A percentile compares a stretch with the other conserved stretches of the same genome.
These are phyloP conservation scores for Globisporangium abappressorium DNA, from an alignment of 352 stramenopile genomes.

Conservation along the genomic window DNA sequence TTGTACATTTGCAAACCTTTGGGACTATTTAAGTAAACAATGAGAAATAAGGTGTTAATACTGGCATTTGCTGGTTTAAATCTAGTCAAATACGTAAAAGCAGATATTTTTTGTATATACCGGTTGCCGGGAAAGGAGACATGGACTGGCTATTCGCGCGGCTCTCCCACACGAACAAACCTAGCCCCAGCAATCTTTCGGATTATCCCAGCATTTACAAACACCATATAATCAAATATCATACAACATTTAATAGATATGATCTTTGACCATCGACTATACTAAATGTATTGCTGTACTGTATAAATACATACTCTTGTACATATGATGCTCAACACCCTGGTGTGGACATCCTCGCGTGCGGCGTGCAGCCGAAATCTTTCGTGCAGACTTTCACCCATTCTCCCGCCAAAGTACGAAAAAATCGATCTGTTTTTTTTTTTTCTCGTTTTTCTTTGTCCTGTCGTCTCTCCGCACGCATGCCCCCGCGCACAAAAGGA, in stretches of 20 bases:
- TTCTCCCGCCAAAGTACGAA: constrained; percentile 1
- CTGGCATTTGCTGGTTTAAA: no score
- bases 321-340: neutral
- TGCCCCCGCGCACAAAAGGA: neutral
- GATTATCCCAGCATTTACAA: neutral
- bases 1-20: no score
- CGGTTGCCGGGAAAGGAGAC: neutral
- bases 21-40: no score
- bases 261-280: neutral
- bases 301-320: neutral
- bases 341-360: neutral
- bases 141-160: neutral
- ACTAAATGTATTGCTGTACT: neutral
- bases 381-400: neutral
- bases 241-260: neutral
- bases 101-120: neutral
- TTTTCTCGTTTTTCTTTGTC: neutral
- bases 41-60: no score
- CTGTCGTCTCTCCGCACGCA: neutral
- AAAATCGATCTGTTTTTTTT: neutral
- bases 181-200: neutral
- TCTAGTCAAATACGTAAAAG: no score
- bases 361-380: neutral
- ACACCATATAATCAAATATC: neutral
- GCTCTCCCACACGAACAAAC: neutral